phyloP scores from a whole-genome alignment of 495 filamentous ascomycete genomes.

The Neurospora sp. region DNA sequence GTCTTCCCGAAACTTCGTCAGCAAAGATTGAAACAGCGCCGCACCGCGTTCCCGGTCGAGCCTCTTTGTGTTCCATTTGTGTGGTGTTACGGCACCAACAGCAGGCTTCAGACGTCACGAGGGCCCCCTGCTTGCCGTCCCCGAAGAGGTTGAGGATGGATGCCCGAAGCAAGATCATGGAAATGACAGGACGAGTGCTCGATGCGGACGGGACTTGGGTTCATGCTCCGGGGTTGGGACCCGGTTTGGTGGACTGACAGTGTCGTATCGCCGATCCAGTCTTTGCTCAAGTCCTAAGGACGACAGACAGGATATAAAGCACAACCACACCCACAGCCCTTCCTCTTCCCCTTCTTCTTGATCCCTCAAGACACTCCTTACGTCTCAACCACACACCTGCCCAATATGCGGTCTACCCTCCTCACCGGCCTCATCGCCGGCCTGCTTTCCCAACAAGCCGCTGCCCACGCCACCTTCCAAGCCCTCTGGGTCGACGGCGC shows the following conservation, averaged over 20 bases:
- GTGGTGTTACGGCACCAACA: not conserved
- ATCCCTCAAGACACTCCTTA: not conserved
- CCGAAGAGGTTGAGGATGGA: not conserved
- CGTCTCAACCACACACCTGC: not conserved
- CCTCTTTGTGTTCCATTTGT: not conserved
- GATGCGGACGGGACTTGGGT: not conserved
- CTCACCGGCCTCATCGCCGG: slow-evolving; percentile 19
- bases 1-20: slow-evolving; percentile 3
- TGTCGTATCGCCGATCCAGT: slow-evolving; percentile 4
- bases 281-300: not conserved
- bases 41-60: slow-evolving; percentile 9
- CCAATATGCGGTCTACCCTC: slow-evolving; percentile 31
- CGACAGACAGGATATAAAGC: not conserved
- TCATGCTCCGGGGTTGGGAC: not conserved
- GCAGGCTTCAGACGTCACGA: not conserved
- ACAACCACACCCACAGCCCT: not conserved
- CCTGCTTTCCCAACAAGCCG: slow-evolving; percentile 24
- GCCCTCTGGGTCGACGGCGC: slow-evolving; percentile 40
- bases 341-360: not conserved
- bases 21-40: slow-evolving; percentile 6
- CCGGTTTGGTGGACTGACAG: slow-evolving; percentile 3
- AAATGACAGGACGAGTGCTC: not conserved
- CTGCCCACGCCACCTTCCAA: slow-evolving; percentile 43
- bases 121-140: not conserved
- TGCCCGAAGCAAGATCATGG: not conserved